phyloP scores from a whole-genome alignment of 1,284 basidiomycete species.

The Exobasidium rhododendri region DNA sequence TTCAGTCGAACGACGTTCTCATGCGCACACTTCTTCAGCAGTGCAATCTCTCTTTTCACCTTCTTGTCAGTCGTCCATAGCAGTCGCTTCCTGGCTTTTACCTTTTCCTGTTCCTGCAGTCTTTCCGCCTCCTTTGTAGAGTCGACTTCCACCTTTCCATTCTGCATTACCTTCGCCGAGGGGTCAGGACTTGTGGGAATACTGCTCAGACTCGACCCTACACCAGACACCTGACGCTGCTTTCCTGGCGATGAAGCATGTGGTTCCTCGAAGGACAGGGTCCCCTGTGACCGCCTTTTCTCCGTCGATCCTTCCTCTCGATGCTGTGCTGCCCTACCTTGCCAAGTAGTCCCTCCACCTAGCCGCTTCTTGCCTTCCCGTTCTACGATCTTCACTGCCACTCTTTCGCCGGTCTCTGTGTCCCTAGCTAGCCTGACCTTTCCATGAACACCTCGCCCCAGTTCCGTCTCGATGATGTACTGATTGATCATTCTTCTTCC shows the following conservation, averaged over 20 bases:
- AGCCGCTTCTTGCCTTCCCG: slow-evolving; percentile 45
- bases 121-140: slow-evolving; percentile 21
- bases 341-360: slow-evolving; percentile 15
- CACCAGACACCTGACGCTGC: background rate
- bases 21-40: slow-evolving; percentile 89
- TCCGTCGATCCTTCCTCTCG: background rate
- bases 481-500: slow-evolving; percentile 54
- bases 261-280: background rate
- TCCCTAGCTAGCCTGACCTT: slow-evolving; percentile 49
- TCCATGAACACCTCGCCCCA: slow-evolving; percentile 52
- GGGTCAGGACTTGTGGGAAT: background rate
- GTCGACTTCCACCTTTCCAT: slow-evolving; percentile 19
- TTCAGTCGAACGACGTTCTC: slow-evolving; percentile 85
- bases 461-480: slow-evolving; percentile 51
- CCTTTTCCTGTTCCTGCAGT: slow-evolving; percentile 35
- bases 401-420: slow-evolving; percentile 43
- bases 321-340: background rate
- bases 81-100: slow-evolving; percentile 33
- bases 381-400: slow-evolving; percentile 54
- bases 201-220: background rate
- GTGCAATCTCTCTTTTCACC: slow-evolving; percentile 70
- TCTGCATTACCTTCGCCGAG: slow-evolving; percentile 18
- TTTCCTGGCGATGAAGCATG: background rate
- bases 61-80: slow-evolving; percentile 52
- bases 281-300: background rate